Base-by-base conservation (phyloP, 352 stramenopile genomes). In the Saprolegnia parasitica region DNA sequence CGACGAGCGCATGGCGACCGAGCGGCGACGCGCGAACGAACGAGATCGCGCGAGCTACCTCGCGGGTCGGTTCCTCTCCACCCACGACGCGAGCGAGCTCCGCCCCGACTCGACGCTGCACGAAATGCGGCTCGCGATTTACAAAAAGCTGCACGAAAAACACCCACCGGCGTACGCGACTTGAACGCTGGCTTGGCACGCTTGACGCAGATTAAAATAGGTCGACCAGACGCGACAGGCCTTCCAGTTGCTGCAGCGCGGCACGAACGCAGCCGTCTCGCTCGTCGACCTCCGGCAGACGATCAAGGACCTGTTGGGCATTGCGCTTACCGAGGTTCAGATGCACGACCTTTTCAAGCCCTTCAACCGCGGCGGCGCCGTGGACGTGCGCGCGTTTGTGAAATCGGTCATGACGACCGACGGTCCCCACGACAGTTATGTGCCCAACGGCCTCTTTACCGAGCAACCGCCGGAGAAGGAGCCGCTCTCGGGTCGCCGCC, bases 171-270 rank as follows among this genome's bases (percentile, higher is more conserved):
- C 24, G 84, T 60, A 60, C 20, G 52, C 16, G 11, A 16, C 13
- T 60, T 11, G 29, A 35, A n/a, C 32, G 8, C 23, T 58, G 32
- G 52, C 16, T 58, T 58, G 8, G 8, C 39, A 46, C 8, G 8
- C 52, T 52, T 52, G 52, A 60, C 24, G 4, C 35, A 40, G 20
- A 16, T 60, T 20, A 11, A 4, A 1, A 42, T 60, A 60, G 52
- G 52, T 91, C 40, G 83, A 93, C 52, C 85, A 91, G 58, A 89
- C 90, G 67, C 82, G 85, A 4, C 83, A 81, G 11, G 84, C 85
- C 15, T 91, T 91, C 73, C 89, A 91, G 72, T 85, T 93, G 82
- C 74, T 93, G 62, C 85, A 83, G 35, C 77, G 76, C 8, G 83
- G 83, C 16, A 75, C 81, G 21, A 79, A 90, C 54, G 77, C 89